Conservation (phyloP, 306 rosid species). For the Castanea sativa region DNA sequence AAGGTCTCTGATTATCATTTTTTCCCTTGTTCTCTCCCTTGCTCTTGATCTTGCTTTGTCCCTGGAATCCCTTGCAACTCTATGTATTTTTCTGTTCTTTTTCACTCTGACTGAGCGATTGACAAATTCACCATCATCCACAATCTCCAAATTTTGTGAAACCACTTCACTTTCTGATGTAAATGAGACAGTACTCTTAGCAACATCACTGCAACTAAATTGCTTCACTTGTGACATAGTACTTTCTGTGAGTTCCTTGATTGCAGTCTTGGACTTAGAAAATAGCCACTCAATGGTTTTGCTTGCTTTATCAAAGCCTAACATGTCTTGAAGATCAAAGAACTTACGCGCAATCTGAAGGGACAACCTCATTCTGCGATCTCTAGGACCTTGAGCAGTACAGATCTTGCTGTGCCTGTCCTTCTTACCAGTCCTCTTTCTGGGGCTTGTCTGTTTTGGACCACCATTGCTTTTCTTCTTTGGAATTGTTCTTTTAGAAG, state of each 20-base stretch:
- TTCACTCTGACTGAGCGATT: not conserved
- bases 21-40: constrained; percentile 49
- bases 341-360: constrained; percentile 51
- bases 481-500: not conserved
- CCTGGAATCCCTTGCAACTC: constrained; percentile 44
- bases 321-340: constrained; percentile 60
- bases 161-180: constrained; percentile 14
- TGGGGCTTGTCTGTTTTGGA: not conserved
- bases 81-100: constrained; percentile 5
- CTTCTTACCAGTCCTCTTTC: constrained; percentile 46
- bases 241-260: constrained; percentile 36
- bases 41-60: constrained; percentile 52
- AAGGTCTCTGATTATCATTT: constrained; percentile 12
- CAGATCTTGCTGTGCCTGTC: constrained; percentile 64
- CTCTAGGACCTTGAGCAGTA: constrained; percentile 56
- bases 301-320: constrained; percentile 62
- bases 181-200: not conserved
- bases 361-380: constrained; percentile 56
- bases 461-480: not conserved
- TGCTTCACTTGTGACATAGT: not conserved
- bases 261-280: constrained; percentile 38
- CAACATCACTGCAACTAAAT: not conserved
- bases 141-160: not conserved
- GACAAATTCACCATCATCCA: not conserved
- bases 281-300: constrained; percentile 58